These are phyloP conservation scores for Picochlorum sp. DNA, from an alignment of 139 green algal genomes.

Conservation along the genomic window DNA sequence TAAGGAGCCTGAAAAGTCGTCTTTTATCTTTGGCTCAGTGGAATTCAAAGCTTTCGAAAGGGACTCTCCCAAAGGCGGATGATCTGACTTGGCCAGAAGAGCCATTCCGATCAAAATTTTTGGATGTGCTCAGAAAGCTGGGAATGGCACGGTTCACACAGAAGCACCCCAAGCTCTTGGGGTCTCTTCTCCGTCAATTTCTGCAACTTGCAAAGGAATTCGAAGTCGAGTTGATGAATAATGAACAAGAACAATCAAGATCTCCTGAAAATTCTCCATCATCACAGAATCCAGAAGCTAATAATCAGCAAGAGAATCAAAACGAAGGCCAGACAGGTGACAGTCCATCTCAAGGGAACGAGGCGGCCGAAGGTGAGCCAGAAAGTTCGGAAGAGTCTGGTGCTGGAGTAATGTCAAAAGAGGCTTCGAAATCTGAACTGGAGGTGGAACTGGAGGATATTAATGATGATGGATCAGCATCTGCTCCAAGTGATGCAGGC, in stretches of 20 bases:
- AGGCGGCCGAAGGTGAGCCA: slow-evolving; percentile 17
- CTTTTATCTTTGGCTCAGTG: slow-evolving; percentile 35
- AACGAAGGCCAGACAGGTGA: slow-evolving; percentile 4
- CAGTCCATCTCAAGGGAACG: slow-evolving; percentile 3
- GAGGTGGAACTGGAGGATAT: neutral
- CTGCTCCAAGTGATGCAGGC: neutral
- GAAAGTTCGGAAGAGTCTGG: slow-evolving; percentile 2
- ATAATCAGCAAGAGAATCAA: slow-evolving; percentile 17
- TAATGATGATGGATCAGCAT: neutral
- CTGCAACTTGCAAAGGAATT: slow-evolving; percentile 67
- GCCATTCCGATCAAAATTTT: slow-evolving; percentile 69
- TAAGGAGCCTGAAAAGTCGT: slow-evolving; percentile 31
- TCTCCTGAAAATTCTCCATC: slow-evolving; percentile 20
- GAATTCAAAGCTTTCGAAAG: slow-evolving; percentile 43
- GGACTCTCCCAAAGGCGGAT: slow-evolving; percentile 37
- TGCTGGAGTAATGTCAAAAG: neutral
- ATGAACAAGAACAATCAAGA: slow-evolving; percentile 28
- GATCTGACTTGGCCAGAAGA: slow-evolving; percentile 60
- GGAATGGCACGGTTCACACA: slow-evolving; percentile 81
- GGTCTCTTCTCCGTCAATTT: slow-evolving; percentile 71
- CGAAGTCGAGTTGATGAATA: slow-evolving; percentile 46
- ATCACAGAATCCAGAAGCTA: slow-evolving; percentile 24
- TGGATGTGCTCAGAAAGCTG: slow-evolving; percentile 30
- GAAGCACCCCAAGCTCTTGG: slow-evolving; percentile 63
- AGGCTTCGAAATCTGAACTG: neutral